Base-by-base conservation (phyloP, 2,329 filamentous ascomycete genomes). In the Celoporthe dispersa region DNA sequence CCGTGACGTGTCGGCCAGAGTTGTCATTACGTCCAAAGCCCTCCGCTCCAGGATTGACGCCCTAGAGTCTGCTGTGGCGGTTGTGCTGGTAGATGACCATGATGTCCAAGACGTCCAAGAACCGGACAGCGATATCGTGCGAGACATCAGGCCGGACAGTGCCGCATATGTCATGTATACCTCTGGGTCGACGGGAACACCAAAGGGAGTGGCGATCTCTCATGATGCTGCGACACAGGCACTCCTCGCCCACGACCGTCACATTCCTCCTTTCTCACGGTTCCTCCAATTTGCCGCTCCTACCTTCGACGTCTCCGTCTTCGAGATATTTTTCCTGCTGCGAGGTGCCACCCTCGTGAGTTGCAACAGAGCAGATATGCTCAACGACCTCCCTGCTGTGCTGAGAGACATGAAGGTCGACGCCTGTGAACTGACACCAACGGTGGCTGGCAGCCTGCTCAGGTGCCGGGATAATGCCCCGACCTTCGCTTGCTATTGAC, bases 121-220 rank as follows among this genome's bases (percentile, higher is more conserved):
- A 19, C 33, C n/a, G 25, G 25, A 41, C 31, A 11, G 19, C 22
- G 16, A 19, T 16, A 37, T 6, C 19, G 19, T 55, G 37, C 71
- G 69, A 62, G 55, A 72, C 48, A 74, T 76, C 2, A 67, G 53
- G 1, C 75, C 80, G 0, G 75, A 81, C 1, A 81, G 86, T 71
- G 78, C 94, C 33, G 94, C 94, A 33, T 98, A 98, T 82, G 88
- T 97, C 70, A 94, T 97, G 89, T 98, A 97, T 78, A 97, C 94
- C 0, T 97, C 93, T 61, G 94, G 94, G 3, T 97, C 93, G 6
- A 97, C 94, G 0, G 94, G 94, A 16, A 89, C 90, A 5, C 94
- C 94, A 0, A 98, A 98, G 82, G 94, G 94, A 0, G 94, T 98
- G 33, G 87, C 88, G 2, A 85, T 98, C 39, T 94, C 93, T 39